phyloP scores from a whole-genome alignment of 257 asterid species.

The Orobanche coerulescens region DNA sequence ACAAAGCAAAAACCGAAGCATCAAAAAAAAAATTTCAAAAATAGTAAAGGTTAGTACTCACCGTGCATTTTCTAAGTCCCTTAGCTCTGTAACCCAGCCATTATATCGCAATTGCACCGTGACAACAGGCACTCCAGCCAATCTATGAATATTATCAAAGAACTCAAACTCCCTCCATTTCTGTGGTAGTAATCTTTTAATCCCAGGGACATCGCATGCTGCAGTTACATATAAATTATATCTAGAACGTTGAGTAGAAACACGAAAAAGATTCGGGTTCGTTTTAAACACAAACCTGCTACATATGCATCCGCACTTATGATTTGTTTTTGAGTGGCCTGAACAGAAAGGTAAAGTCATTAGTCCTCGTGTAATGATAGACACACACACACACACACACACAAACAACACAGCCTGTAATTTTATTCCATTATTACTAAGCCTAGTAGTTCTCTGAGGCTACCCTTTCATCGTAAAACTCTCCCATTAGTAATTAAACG shows the following conservation, averaged over 20 bases:
- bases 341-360: slow-evolving; percentile 21
- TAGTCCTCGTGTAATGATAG: slow-evolving; percentile 18
- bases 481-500: no score
- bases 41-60: slow-evolving; percentile 19
- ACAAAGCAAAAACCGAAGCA: not conserved
- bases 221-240: slow-evolving; percentile 20
- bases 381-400: no score
- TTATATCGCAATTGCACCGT: slow-evolving; percentile 92
- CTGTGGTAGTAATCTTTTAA: slow-evolving; percentile 74
- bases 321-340: slow-evolving; percentile 91
- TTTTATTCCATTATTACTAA: no score
- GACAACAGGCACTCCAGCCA: slow-evolving; percentile 97
- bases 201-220: slow-evolving; percentile 99
- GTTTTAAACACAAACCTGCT: slow-evolving; percentile 57
- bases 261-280: slow-evolving; percentile 15
- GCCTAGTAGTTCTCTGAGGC: no score
- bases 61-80: slow-evolving; percentile 87
- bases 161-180: slow-evolving; percentile 82
- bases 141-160: slow-evolving; percentile 79
- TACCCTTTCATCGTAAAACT: no score
- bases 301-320: slow-evolving; percentile 94
- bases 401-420: no score
- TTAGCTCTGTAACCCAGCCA: slow-evolving; percentile 98
- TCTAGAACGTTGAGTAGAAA: slow-evolving; percentile 19
- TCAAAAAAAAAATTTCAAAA: slow-evolving; percentile 8